Evolutionary conservation across 1,284 basidiomycete genomes (phyloP), one percentile per base, ranked within the genome.

Genomic region (Ceratobasidium sp.): DNA sequence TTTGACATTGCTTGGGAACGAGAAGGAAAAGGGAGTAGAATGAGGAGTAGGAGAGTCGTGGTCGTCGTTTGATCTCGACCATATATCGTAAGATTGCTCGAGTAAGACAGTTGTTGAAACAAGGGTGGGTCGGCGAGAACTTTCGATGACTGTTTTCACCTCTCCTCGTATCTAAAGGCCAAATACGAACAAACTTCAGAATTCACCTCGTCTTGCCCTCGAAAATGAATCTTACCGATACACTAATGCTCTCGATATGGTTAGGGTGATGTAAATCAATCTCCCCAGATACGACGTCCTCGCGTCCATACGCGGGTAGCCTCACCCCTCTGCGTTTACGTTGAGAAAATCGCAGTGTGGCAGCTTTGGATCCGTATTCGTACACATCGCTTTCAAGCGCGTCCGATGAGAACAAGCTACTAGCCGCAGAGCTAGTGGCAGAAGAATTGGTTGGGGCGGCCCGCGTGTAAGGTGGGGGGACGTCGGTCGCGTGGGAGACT

Each of bases 261-360:
- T 19, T 29, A 36, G 51, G 41, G 31, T 45, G 51, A n/a, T 56
- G 56, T 19, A 72, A 51, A 9, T 7, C 59, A 29, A 72, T 29
- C 29, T 72, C 67, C 29, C 67, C 67, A 14, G 44, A 24, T 5
- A 72, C 56, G 8, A 72, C 17, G 17, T 56, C 47, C 14, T 19
- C 67, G 9, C 67, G 44, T 14, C 67, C 67, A 56, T 72, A 72
- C 4, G 67, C 56, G 24, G 67, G 67, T 22, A 72, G 45, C 56
- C 67, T 60, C 29, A 72, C 29, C 22, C 67, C 44, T 33, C 41
- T 22, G 60, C 22, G 24, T n/a, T 51, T 72, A 15, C 9, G 33
- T 33, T 60, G 67, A 22, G 17, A 59, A 41, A 72, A 72, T 41
- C 56, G 56, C 29, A 72, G 41, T 31, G 24, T 22, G 50, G 47